Percentiles rank a stretch among this genome's conserved stretches.
These are phyloP conservation scores for Sanghuangporus sanghuang DNA, from an alignment of 1,284 basidiomycete species.

Conservation along the genomic window DNA sequence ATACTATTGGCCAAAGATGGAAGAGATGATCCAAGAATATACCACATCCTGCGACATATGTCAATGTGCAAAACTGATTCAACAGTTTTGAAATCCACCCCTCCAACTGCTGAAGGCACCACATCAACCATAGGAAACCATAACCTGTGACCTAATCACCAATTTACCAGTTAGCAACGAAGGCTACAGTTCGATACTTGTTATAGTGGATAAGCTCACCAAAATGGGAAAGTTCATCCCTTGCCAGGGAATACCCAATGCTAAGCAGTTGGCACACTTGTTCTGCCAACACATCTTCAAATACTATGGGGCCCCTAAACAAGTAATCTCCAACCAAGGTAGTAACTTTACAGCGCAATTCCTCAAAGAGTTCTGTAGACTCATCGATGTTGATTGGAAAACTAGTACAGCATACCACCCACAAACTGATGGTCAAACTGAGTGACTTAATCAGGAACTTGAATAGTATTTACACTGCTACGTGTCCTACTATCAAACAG, in stretches of 20 bases:
- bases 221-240: constrained; percentile 29
- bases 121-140: constrained; percentile 17
- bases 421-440: constrained; percentile 27
- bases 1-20: constrained; percentile 25
- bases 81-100: constrained; percentile 8
- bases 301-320: constrained; percentile 29
- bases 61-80: constrained; percentile 15
- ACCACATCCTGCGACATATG: constrained; percentile 21
- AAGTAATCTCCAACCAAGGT: constrained; percentile 33
- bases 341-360: constrained; percentile 31
- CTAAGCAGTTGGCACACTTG: constrained; percentile 24
- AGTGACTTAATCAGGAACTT: constrained; percentile 25
- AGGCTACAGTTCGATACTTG: constrained; percentile 33
- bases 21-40: constrained; percentile 19
- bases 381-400: not conserved
- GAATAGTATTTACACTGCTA: constrained; percentile 20
- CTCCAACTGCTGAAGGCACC: constrained; percentile 19
- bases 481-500: constrained; percentile 24
- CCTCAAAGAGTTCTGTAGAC: constrained; percentile 8
- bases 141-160: constrained; percentile 21
- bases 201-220: constrained; percentile 32
- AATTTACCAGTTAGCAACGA: constrained; percentile 26
- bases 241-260: constrained; percentile 24
- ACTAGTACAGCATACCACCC: constrained; percentile 18
- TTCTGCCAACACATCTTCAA: constrained; percentile 28